Evolutionary conservation across 148 eudicot species (phyloP).

Genomic region (Camellia japonica): DNA sequence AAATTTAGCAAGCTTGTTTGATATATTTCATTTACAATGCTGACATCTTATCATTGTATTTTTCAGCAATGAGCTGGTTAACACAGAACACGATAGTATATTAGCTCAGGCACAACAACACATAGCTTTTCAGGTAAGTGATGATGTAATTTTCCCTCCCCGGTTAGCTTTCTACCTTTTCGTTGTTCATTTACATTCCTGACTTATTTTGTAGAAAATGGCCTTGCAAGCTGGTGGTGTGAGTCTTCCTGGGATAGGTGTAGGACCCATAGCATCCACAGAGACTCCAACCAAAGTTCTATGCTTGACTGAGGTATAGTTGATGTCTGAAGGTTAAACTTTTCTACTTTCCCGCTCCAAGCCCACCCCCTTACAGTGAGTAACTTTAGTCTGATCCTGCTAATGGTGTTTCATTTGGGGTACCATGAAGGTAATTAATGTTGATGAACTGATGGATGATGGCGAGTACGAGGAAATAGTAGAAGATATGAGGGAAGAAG

Average conservation of each 20-base stretch:
- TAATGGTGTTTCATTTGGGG: slow-evolving; percentile 6
- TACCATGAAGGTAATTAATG: slow-evolving; percentile 50
- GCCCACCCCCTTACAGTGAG: neutral
- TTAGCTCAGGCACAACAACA: slow-evolving; percentile 89
- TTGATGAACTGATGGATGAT: slow-evolving; percentile 74
- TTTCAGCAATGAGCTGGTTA: slow-evolving; percentile 63
- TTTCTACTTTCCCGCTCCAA: neutral
- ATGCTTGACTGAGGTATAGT: slow-evolving; percentile 72
- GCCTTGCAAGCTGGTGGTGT: slow-evolving; percentile 56
- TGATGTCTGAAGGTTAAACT: neutral
- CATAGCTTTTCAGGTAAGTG: slow-evolving; percentile 74
- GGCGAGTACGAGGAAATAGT: slow-evolving; percentile 84
- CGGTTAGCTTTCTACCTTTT: neutral
- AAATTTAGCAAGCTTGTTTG: neutral
- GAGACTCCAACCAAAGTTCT: slow-evolving; percentile 75
- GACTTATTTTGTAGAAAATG: slow-evolving; percentile 44
- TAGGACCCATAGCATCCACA: slow-evolving; percentile 17
- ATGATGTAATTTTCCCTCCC: neutral
- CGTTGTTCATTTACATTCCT: neutral
- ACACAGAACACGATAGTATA: slow-evolving; percentile 65
- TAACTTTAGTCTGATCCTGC: neutral
- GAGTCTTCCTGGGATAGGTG: slow-evolving; percentile 35
- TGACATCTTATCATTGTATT: slow-evolving; percentile 9
- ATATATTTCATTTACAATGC: neutral
- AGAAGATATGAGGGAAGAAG: slow-evolving; percentile 87